Base-by-base conservation (phyloP, 83 land plant genomes). In the Picea abies region DNA sequence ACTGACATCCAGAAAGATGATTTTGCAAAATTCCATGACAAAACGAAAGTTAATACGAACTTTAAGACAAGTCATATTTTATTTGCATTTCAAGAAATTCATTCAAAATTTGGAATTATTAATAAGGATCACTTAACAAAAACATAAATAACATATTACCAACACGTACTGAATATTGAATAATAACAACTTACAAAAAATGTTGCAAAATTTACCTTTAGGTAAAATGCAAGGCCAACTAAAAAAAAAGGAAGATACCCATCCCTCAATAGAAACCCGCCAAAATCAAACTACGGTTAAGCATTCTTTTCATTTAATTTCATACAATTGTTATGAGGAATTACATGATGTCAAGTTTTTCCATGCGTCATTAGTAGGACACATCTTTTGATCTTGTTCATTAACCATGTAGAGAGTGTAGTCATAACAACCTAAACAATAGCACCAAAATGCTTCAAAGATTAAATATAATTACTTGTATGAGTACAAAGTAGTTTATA, bases 381-480 rank as follows among this genome's bases (percentile, higher is more conserved):
- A 68, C 99, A 88, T 44, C 99, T 91, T 1, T 98, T 98, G 75
- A 97, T 91, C 90, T 84, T 95, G 75, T 97, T 98, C 84, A 95
- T 87, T 85, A 97, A 83, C 88, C 93, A 92, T 32, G 98, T 88
- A 23, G 95, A 89, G 41, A 93, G 89, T 11, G 83, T 92, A 80
- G 99, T 95, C 72, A 95, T 94, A 80, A 94, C 52, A 29, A 97
- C 99, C 99, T 97, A 81, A 16, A 82, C 12, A 37, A 82, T 0
- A 71, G 23, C 62, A 69, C 20, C 12, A 75, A 37, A 37, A 41
- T 14, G 9, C 17, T 25, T 19, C 56, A 15, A 26, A 29, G 10
- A 56, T 60, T 35, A 29, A 60, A 10, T 39, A 14, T 58, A 39
- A 0, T 44, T 35, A 61, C 49, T 47, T 25, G 58, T 56, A 26